phyloP scores from a whole-genome alignment of 2,329 filamentous ascomycete species.

The Zymoseptoria brevis region DNA sequence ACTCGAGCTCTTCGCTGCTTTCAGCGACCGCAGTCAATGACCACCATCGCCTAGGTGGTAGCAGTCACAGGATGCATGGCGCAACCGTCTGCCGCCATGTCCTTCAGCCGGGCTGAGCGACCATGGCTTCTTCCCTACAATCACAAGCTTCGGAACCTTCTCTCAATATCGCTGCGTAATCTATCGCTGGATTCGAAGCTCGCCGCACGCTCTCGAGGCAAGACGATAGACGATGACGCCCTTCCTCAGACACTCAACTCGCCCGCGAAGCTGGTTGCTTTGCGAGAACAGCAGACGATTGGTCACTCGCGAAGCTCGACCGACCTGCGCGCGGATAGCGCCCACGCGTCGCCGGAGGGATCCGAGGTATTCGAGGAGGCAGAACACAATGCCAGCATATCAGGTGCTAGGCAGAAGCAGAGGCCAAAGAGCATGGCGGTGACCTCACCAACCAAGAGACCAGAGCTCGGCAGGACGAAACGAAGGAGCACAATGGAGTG shows the following conservation, averaged over 20 bases:
- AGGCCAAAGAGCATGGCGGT: slow-evolving; percentile 11
- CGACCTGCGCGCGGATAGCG: slow-evolving; percentile 38
- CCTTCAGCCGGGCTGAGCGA: slow-evolving; percentile 34
- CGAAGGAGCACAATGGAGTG: slow-evolving; percentile 57
- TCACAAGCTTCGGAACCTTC: slow-evolving; percentile 78
- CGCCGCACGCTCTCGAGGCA: slow-evolving; percentile 38
- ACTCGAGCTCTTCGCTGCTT: neutral
- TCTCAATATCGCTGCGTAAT: slow-evolving; percentile 81
- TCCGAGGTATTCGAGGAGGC: slow-evolving; percentile 1
- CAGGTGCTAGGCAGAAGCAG: slow-evolving; percentile 15
- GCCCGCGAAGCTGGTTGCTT: slow-evolving; percentile 56
- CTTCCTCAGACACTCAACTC: slow-evolving; percentile 59
- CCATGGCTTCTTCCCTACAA: slow-evolving; percentile 59
- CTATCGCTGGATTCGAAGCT: slow-evolving; percentile 57
- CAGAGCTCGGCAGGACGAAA: slow-evolving; percentile 34
- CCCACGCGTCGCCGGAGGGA: slow-evolving; percentile 14
- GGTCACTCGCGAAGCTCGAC: slow-evolving; percentile 54
- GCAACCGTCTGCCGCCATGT: slow-evolving; percentile 15
- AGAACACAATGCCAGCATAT: slow-evolving; percentile 11
- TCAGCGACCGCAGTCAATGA: neutral
- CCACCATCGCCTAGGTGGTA: neutral
- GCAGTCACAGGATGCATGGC: slow-evolving; percentile 16
- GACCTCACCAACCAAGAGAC: slow-evolving; percentile 25
- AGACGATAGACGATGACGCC: slow-evolving; percentile 69
- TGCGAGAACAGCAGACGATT: slow-evolving; percentile 41